Percentiles rank a stretch among this genome's conserved stretches.
Conservation (phyloP, 257 asterid genomes). For the Solanum acaule region DNA sequence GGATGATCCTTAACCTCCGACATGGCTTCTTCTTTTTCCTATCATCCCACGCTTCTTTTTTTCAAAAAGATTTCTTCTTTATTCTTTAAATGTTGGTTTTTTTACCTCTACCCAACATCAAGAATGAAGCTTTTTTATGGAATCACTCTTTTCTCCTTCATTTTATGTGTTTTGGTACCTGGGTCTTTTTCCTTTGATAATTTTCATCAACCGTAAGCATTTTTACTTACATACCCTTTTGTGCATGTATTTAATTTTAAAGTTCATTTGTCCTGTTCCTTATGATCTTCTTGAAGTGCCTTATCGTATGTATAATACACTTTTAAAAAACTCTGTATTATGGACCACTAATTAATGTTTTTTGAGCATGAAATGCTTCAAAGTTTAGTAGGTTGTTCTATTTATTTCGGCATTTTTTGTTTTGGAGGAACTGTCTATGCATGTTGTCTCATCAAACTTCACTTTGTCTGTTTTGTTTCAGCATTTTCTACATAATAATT, state of each 20-base stretch:
- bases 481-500: not conserved
- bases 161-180: slow-evolving; percentile 33
- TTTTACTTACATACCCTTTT: not conserved
- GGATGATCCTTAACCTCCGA: slow-evolving; percentile 8
- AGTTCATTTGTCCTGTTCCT: not conserved
- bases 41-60: slow-evolving; percentile 10
- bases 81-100: slow-evolving; percentile 1
- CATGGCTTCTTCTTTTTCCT: slow-evolving; percentile 14
- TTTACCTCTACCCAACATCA: slow-evolving; percentile 24
- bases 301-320: not conserved
- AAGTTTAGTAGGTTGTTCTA: not conserved
- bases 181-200: slow-evolving; percentile 42
- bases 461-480: not conserved
- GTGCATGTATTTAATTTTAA: not conserved
- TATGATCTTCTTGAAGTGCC: not conserved
- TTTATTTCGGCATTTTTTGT: not conserved
- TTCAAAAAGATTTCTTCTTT: not conserved
- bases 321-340: not conserved
- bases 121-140: slow-evolving; percentile 44
- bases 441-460: not conserved
- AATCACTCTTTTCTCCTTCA: slow-evolving; percentile 22
- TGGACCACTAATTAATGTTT: not conserved
- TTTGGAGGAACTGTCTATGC: not conserved
- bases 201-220: slow-evolving; percentile 78
- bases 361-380: not conserved